These are phyloP conservation scores for Kuraishia borneana DNA, from an alignment of 805 yeast genomes.

Conservation along the genomic window DNA sequence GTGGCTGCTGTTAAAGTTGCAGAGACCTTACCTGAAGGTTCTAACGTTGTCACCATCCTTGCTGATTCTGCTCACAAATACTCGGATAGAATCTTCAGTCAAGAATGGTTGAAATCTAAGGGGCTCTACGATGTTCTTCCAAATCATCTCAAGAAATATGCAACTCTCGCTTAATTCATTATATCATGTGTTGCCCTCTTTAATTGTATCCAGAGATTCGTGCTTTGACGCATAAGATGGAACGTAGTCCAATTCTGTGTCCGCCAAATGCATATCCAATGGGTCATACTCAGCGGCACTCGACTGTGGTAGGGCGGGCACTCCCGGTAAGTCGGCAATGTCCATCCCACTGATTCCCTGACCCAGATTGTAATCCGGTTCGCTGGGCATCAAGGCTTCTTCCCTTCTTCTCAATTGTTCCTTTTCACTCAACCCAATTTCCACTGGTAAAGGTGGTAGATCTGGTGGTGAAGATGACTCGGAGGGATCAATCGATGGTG, in stretches of 20 bases:
- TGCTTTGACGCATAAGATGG: not conserved
- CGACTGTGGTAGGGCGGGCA: no score
- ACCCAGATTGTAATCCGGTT: conserved; percentile 20
- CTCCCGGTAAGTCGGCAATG: no score
- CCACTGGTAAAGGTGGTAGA: conserved; percentile 3
- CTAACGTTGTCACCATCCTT: conserved; percentile 79
- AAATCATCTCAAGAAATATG: conserved; percentile 58
- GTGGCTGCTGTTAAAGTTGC: conserved; percentile 83
- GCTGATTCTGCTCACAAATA: conserved; percentile 90
- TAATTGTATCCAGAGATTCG: not conserved
- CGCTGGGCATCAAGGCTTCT: conserved; percentile 54
- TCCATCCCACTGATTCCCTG: no score
- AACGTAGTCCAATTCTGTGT: not conserved
- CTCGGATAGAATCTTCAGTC: conserved; percentile 69
- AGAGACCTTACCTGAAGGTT: conserved; percentile 57
- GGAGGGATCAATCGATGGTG: not conserved
- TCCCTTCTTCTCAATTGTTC: conserved; percentile 43
- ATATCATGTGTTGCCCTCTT: not conserved
- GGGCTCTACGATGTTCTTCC: conserved; percentile 59
- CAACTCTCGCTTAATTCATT: conserved; percentile 25
- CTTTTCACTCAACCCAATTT: conserved; percentile 38
- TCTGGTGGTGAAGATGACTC: not conserved
- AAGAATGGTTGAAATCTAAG: conserved; percentile 66
- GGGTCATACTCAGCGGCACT: no score
- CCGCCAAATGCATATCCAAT: no score